Evolutionary conservation across 495 filamentous ascomycete species (phyloP).

Genomic region (Xylaria flabelliformis): DNA sequence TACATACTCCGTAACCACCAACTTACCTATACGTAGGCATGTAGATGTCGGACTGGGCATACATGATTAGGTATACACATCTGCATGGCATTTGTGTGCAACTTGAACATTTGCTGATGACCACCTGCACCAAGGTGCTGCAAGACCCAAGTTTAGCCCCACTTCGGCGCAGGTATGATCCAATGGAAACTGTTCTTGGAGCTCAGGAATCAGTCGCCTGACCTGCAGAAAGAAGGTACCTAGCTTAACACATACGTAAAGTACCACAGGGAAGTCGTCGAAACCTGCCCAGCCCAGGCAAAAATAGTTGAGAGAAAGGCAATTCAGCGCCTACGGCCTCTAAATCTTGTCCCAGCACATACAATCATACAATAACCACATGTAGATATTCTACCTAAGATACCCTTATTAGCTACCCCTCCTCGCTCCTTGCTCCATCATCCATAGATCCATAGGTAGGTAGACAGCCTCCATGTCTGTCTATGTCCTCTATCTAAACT

Average conservation of each 20-base stretch:
- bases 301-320: not conserved
- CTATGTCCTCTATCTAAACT: not conserved
- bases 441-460: slow-evolving; percentile 6
- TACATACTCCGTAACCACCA: too few species aligned
- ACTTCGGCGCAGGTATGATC: slow-evolving; percentile 24
- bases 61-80: slow-evolving; percentile 18
- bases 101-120: slow-evolving; percentile 25
- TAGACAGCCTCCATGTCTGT: slow-evolving; percentile 17
- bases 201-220: slow-evolving; percentile 29
- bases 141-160: slow-evolving; percentile 21
- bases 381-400: not conserved
- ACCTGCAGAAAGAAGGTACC: slow-evolving; percentile 29
- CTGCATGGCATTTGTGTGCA: slow-evolving; percentile 24
- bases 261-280: slow-evolving; percentile 13
- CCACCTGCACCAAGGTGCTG: slow-evolving; percentile 27
- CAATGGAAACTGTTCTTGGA: slow-evolving; percentile 15
- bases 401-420: slow-evolving; percentile 11
- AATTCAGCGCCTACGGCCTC: slow-evolving; percentile 13
- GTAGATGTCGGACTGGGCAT: slow-evolving; percentile 20
- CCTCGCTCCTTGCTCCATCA: slow-evolving; percentile 14
- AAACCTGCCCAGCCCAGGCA: slow-evolving; percentile 3
- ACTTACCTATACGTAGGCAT: not conserved
- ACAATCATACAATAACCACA: not conserved
- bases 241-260: slow-evolving; percentile 24
- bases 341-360: not conserved